Evolutionary conservation across 768 basidiomycete genomes (phyloP), one percentile per base, ranked within the genome.

Genomic region (Naganishia vishniacii): DNA sequence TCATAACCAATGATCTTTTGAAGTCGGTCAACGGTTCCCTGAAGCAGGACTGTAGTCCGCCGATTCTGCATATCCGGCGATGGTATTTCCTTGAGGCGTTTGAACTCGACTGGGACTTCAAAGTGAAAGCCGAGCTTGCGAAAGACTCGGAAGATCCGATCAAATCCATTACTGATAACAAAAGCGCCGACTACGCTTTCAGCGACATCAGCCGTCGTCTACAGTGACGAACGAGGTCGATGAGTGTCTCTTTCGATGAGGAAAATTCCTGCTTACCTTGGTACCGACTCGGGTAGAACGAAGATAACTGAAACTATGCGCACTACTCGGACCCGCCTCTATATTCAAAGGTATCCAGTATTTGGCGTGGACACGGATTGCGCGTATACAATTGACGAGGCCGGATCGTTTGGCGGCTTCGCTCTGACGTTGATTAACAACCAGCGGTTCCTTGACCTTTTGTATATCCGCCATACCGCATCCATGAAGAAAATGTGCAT

Each of bases 141-240:
- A 16, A 56, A 40, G 12, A n/a, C 13, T 12, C 8, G 18, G 37
- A 56, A 56, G 25, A 56, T 40, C 11, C 26, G 4, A 8, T 40
- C n/a, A 23, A 56, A 37, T 12, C 53, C 37, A 18, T 56, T 32
- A 23, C 34, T 18, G 12, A 56, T 15, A 40, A 34, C 53, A 13
- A 23, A 56, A 26, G 53, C 53, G 23, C 53, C 53, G 20, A 56
- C 26, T 13, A 56, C 53, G 53, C 53, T 56, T 37, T 56, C 53
- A 8, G 25, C 6, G 15, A 56, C 37, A 26, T 56, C 53, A 25
- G 53, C 53, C 11, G 18, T 31, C 23, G 32, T 37, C 53, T 56
- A n/a, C 12, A 3, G 37, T 40, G n/a, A 8, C 53, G 26, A n/a
- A n/a, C 3, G 26, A 18, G 4, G 7, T 20, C 15, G 20, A 12